Conservation (phyloP, 768 basidiomycete genomes). For the Hemileccinum impolitum region DNA sequence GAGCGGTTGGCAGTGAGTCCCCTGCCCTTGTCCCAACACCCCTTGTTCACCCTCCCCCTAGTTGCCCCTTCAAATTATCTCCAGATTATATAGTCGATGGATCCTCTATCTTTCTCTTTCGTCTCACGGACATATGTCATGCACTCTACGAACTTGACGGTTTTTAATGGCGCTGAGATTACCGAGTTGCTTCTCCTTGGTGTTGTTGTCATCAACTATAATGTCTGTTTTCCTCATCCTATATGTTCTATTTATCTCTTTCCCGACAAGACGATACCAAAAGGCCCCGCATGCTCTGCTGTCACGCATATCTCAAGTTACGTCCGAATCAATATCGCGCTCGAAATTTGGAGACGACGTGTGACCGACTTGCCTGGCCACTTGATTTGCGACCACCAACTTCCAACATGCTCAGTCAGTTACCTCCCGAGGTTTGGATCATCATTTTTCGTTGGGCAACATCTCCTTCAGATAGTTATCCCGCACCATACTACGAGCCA, state of each 20-base stretch:
- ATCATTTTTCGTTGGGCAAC: slow-evolving; percentile 47
- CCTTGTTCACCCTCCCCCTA: slow-evolving; percentile 29
- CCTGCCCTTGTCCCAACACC: not conserved
- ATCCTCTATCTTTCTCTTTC: slow-evolving; percentile 8
- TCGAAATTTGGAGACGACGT: no score
- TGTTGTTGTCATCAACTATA: slow-evolving; percentile 32
- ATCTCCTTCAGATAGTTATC: slow-evolving; percentile 23
- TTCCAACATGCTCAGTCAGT: slow-evolving; percentile 4
- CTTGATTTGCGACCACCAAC: no score
- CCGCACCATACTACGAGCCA: slow-evolving; percentile 39
- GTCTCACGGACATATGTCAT: slow-evolving; percentile 26
- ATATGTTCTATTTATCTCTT: slow-evolving; percentile 27
- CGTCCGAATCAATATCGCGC: no score
- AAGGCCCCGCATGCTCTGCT: slow-evolving; percentile 16
- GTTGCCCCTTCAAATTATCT: slow-evolving; percentile 87
- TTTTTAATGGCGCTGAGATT: slow-evolving; percentile 27
- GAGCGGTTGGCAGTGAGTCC: slow-evolving; percentile 69
- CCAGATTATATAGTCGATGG: slow-evolving; percentile 59
- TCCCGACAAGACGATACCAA: slow-evolving; percentile 32
- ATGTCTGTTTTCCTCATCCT: slow-evolving; percentile 24
- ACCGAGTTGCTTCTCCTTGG: slow-evolving; percentile 12
- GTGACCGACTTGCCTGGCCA: slow-evolving; percentile 1
- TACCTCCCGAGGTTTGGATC: slow-evolving; percentile 57
- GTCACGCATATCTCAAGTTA: slow-evolving; percentile 7
- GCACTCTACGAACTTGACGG: slow-evolving; percentile 32